Conservation (phyloP, 805 yeast genomes). For the Teunomyces pallodes region DNA sequence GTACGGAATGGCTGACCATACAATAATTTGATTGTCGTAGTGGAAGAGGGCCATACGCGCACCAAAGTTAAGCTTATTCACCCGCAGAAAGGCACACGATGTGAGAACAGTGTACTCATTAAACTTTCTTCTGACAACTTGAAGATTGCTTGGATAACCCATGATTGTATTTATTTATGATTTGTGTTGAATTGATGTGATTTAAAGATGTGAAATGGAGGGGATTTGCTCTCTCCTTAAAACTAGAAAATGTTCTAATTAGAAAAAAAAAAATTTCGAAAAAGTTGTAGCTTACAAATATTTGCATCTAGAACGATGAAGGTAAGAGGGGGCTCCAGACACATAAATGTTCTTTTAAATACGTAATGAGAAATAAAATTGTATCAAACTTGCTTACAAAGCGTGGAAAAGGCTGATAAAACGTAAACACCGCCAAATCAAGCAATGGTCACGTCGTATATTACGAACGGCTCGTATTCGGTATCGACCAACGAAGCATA, state of each 20-base stretch:
- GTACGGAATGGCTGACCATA: slow-evolving; percentile 62
- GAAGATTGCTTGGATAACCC: slow-evolving; percentile 36
- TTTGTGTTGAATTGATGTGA: too few species aligned
- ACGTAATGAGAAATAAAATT: neutral
- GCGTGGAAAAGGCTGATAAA: neutral
- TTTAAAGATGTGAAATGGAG: too few species aligned
- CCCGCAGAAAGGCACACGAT: slow-evolving; percentile 33
- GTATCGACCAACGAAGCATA: slow-evolving; percentile 91
- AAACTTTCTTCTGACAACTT: slow-evolving; percentile 28
- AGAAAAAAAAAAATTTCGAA: too few species aligned
- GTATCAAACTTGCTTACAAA: neutral
- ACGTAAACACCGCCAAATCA: neutral
- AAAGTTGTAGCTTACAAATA: too few species aligned
- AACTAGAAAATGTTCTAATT: too few species aligned
- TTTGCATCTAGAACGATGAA: too few species aligned
- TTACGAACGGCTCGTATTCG: slow-evolving; percentile 94
- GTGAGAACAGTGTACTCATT: slow-evolving; percentile 35
- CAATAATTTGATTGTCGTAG: slow-evolving; percentile 30
- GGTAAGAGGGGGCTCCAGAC: neutral
- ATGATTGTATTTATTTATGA: slow-evolving; percentile 7
- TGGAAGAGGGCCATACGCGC: slow-evolving; percentile 42
- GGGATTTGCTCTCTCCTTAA: neutral
- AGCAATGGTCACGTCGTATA: slow-evolving; percentile 47
- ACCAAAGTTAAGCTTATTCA: slow-evolving; percentile 34
- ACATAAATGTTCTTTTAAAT: neutral